Conservation (phyloP, 2,329 filamentous ascomycete genomes). For the Calonectria naviculata region DNA sequence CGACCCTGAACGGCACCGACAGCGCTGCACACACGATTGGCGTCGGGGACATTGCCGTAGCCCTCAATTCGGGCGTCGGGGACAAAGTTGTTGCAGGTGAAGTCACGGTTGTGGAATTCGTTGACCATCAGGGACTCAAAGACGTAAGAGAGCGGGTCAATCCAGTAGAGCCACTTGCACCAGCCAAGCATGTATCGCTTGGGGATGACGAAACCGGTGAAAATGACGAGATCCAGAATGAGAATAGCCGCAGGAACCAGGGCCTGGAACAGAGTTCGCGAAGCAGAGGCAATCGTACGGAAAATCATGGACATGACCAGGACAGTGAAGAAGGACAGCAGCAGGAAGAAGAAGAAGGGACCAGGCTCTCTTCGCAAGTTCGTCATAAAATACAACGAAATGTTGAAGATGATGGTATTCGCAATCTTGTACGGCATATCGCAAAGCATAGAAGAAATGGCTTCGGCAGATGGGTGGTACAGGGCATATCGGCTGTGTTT, state of each 20-base stretch:
- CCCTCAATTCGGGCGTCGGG: constrained; percentile 46
- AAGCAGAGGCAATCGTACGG: constrained; percentile 45
- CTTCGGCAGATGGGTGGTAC: constrained; percentile 90
- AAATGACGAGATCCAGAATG: constrained; percentile 64
- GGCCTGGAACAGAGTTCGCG: constrained; percentile 43
- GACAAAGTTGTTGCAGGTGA: constrained; percentile 60
- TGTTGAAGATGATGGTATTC: constrained; percentile 82
- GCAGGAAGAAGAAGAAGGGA: constrained; percentile 86
- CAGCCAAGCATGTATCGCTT: constrained; percentile 79
- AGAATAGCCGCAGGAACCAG: constrained; percentile 42
- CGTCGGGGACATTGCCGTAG: constrained; percentile 37
- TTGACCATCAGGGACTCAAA: constrained; percentile 88
- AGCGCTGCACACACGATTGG: constrained; percentile 56
- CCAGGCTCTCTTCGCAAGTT: constrained; percentile 80
- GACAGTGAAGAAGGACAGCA: constrained; percentile 79
- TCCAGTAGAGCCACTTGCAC: constrained; percentile 86
- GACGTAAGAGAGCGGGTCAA: constrained; percentile 82
- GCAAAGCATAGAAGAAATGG: constrained; percentile 85
- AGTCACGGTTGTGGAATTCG: constrained; percentile 78
- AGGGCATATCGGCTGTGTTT: constrained; percentile 89
- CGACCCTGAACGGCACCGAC: constrained; percentile 59
- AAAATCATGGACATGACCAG: constrained; percentile 78
- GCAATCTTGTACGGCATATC: constrained; percentile 83
- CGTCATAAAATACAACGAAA: constrained; percentile 88
- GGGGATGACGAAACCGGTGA: constrained; percentile 77